Conservation (phyloP, 495 filamentous ascomycete species). For the Xanthoparmelia taractica region DNA sequence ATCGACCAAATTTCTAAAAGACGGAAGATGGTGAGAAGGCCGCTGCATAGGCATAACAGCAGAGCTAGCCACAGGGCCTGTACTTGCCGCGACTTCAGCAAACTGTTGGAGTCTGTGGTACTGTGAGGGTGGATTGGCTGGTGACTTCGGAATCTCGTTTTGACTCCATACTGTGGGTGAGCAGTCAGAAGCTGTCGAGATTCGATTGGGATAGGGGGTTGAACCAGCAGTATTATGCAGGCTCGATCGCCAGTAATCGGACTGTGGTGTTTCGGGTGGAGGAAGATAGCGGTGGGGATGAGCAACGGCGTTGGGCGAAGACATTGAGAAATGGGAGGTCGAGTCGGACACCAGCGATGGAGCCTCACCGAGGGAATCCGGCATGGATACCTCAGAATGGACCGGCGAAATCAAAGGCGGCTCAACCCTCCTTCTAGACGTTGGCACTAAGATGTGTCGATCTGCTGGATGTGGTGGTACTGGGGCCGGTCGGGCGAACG, state of each 20-base stretch:
- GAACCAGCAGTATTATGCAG: background rate
- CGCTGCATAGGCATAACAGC: background rate
- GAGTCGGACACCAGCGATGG: slow-evolving; percentile 67
- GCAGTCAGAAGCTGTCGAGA: slow-evolving; percentile 5
- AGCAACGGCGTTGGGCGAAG: slow-evolving; percentile 31
- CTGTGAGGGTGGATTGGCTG: slow-evolving; percentile 8
- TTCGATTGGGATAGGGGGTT: slow-evolving; percentile 2
- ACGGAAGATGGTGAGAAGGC: slow-evolving; percentile 15
- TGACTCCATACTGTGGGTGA: slow-evolving; percentile 11
- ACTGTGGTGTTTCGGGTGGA: slow-evolving; percentile 5
- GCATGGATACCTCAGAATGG: slow-evolving; percentile 50
- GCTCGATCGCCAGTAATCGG: slow-evolving; percentile 10
- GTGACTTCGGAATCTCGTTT: slow-evolving; percentile 5
- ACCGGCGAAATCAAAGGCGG: slow-evolving; percentile 65
- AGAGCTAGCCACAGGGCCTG: background rate
- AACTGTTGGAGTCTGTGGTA: slow-evolving; percentile 22
- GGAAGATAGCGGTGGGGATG: slow-evolving; percentile 12
- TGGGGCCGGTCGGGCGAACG: slow-evolving; percentile 24
- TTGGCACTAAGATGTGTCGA: slow-evolving; percentile 40
- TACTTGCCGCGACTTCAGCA: slow-evolving; percentile 16
- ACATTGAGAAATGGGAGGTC: slow-evolving; percentile 51
- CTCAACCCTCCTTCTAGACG: slow-evolving; percentile 46
- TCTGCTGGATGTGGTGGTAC: slow-evolving; percentile 19
- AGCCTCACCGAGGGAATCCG: slow-evolving; percentile 53
- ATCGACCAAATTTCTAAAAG: slow-evolving; percentile 13